Conservation (phyloP, 768 basidiomycete genomes). For the Paxillus ammoniavirescens region DNA sequence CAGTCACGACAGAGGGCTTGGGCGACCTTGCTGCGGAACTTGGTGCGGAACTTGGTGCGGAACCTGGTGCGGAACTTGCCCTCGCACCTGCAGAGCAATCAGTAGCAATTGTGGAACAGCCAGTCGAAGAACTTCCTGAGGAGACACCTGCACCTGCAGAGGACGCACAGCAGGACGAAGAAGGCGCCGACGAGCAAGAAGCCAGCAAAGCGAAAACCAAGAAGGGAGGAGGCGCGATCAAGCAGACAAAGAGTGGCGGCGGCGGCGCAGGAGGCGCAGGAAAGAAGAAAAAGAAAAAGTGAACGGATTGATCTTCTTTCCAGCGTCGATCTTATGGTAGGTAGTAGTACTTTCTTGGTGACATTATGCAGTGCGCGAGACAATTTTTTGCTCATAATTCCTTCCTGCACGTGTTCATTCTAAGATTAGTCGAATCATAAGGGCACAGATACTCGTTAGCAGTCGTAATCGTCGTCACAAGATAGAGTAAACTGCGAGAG, state of each 20-base stretch:
- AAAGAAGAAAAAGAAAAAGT: constrained; percentile 13
- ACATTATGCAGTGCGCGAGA: neutral
- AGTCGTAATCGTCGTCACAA: constrained; percentile 3
- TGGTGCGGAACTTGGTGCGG: neutral
- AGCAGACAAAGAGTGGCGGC: neutral
- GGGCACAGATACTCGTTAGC: neutral
- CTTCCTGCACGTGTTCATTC: neutral
- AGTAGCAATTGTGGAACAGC: neutral
- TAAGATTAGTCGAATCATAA: neutral
- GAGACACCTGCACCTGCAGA: constrained; percentile 4
- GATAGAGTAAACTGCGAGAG: neutral
- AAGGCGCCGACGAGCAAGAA: neutral
- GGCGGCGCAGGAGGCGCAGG: neutral
- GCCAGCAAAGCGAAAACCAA: constrained; percentile 14
- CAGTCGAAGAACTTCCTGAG: neutral
- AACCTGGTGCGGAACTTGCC: neutral
- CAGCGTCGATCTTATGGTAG: neutral
- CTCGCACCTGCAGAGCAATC: neutral
- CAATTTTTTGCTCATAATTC: neutral
- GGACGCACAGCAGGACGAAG: constrained; percentile 1
- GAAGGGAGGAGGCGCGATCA: constrained; percentile 1
- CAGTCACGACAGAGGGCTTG: neutral
- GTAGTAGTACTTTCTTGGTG: neutral
- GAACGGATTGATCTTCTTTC: neutral
- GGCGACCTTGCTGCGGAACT: neutral